Conservation (phyloP, 2,329 filamentous ascomycete species). For the Sporothrix inflata region DNA sequence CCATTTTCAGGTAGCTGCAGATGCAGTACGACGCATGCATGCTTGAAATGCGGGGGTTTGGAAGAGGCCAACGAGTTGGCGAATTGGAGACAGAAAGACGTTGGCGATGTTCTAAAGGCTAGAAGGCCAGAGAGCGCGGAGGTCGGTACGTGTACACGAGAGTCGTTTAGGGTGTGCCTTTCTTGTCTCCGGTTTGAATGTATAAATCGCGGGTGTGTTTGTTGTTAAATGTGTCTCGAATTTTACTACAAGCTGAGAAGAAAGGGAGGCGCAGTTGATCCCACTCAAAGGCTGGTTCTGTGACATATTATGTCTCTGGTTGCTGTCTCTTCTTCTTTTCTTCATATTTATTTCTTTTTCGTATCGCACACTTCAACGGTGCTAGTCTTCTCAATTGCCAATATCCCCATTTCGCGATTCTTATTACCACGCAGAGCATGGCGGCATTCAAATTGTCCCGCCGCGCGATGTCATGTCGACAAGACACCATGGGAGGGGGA, state of each 20-base stretch:
- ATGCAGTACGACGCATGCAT: neutral
- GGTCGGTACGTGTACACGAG: too few species aligned
- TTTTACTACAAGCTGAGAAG: too few species aligned
- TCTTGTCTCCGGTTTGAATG: too few species aligned
- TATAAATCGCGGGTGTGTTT: too few species aligned
- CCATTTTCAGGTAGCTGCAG: neutral
- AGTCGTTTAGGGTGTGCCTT: too few species aligned
- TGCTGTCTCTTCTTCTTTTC: neutral
- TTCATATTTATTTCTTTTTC: neutral
- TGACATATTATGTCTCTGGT: neutral
- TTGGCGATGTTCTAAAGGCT: neutral
- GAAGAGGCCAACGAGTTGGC: neutral
- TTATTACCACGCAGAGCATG: neutral
- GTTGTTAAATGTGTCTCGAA: too few species aligned
- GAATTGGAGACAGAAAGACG: neutral
- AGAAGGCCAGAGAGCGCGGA: neutral
- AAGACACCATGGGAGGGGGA: neutral
- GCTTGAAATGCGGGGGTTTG: neutral
- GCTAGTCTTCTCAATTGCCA: neutral
- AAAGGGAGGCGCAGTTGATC: too few species aligned
- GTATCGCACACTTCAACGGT: neutral
- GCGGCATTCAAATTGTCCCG: too few species aligned
- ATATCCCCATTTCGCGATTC: neutral
- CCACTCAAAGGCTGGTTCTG: neutral
- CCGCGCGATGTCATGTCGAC: neutral